phyloP scores from a whole-genome alignment of 2,329 filamentous ascomycete species.

The Penicillium sp. region DNA sequence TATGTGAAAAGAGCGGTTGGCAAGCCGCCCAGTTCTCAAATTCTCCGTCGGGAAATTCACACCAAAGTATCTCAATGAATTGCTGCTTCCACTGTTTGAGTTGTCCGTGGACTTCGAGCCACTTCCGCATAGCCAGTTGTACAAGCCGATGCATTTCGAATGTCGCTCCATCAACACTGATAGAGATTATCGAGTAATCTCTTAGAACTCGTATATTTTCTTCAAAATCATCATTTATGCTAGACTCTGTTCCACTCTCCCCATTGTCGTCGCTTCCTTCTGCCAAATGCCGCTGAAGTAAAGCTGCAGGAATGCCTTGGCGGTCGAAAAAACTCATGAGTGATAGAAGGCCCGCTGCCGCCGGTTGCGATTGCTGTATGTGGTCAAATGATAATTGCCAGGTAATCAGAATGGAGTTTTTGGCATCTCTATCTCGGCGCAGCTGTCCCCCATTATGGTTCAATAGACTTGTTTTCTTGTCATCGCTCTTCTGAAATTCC shows the following conservation, averaged over 20 bases:
- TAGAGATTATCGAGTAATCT: slow-evolving; percentile 8
- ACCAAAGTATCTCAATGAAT: slow-evolving; percentile 1
- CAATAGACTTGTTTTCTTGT: slow-evolving; percentile 26
- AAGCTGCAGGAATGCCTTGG: slow-evolving; percentile 18
- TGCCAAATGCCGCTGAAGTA: not conserved
- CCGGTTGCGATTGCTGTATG: slow-evolving; percentile 21
- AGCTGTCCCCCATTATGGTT: slow-evolving; percentile 25
- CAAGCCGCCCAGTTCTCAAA: slow-evolving; percentile 4
- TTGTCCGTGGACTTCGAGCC: not conserved
- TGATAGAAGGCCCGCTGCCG: slow-evolving; percentile 27
- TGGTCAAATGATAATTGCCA: slow-evolving; percentile 37
- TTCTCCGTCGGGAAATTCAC: not conserved
- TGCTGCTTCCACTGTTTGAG: not conserved
- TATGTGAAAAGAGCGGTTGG: slow-evolving; percentile 5
- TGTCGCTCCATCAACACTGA: not conserved
- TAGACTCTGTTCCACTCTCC: not conserved
- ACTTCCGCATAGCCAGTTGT: slow-evolving; percentile 9
- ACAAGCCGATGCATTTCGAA: slow-evolving; percentile 13
- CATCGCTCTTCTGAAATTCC: slow-evolving; percentile 35
- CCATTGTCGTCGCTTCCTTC: not conserved
- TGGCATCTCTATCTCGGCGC: slow-evolving; percentile 20
- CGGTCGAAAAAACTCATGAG: slow-evolving; percentile 32
- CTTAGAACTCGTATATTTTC: not conserved
- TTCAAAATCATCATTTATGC: not conserved
- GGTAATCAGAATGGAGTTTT: slow-evolving; percentile 30